Evolutionary conservation across 73 alveolate genomes (phyloP), one percentile per base, ranked within the genome.

Genomic region (Effrenium voratum): DNA sequence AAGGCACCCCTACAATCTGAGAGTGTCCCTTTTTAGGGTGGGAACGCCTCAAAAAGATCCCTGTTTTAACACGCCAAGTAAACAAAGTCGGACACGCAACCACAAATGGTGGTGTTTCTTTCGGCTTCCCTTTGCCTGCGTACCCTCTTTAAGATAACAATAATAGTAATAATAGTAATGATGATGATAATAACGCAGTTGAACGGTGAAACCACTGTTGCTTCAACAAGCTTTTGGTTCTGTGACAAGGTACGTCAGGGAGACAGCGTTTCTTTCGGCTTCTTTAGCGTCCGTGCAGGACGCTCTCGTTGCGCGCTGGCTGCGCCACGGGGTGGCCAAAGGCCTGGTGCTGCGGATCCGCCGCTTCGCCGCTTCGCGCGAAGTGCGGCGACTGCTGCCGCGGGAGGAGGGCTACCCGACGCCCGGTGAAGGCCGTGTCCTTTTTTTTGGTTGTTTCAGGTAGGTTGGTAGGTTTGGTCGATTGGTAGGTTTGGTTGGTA

Each of bases 391-490:
- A 26, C 76, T 45, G 52, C 50, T 90, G 41, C 73, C 86, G 4
- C 52, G 97, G 52, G 76, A 46, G 75, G 88, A 90, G 43, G 97
- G 97, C 30, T 86, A 43, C 59, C 81, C 83, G 94, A 43, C 19
- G 32, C 94, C 40, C 44, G 49, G 52, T 13, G 30, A 59, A n/a
- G 36, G 30, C 15, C 0, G 22, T 59, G 1, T 19, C 30, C 10
- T 59, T 59, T 16, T n/a, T n/a, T n/a, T n/a, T n/a, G n/a, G n/a
- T n/a, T n/a, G n/a, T n/a, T n/a, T n/a, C n/a, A n/a, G n/a, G n/a
- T n/a, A n/a, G n/a, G n/a, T n/a, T n/a, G n/a, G n/a, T n/a, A n/a
- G n/a, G n/a, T n/a, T n/a, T n/a, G n/a, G n/a, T n/a, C n/a, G n/a
- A n/a, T n/a, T n/a, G n/a, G n/a, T n/a, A n/a, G n/a, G n/a, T n/a